Base-by-base conservation (phyloP, 768 basidiomycete genomes). In the Ramaria sp. region DNA sequence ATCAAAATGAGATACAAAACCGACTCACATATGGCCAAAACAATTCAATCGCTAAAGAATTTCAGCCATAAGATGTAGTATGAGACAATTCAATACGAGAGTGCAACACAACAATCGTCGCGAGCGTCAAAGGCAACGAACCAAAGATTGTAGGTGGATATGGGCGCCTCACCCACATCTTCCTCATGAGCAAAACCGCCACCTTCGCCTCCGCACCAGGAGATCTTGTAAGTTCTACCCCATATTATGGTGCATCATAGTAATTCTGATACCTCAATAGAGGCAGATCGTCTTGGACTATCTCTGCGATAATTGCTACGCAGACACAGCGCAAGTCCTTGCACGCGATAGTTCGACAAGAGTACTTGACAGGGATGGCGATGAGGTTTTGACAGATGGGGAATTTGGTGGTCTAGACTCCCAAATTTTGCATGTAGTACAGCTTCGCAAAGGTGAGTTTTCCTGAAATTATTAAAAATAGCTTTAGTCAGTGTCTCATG, bases 251-350 rank as follows among this genome's bases (percentile, higher is more conserved):
- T 22, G 4, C 25, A 27, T 20, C 13, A 2, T 3, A 8, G 3
- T 2, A 2, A 6, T 34, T 20, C 16, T 50, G 48, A 50, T 36
- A 34, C 16, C 12, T 12, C 25, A 30, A 18, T 24, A 55, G 53
- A 55, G 53, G 47, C 41, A 39, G 20, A 44, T 91, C 44, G 82
- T 91, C 15, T 70, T 91, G 36, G 82, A 87, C 61, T 91, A 89
- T 63, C 76, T 92, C 1, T 78, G 78, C 52, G 85, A 90, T 61
- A 75, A 78, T 38, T 83, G 83, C 56, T 87, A 82, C 65, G 77
- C 79, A n/a, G 69, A 70, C 37, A 88, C 89, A 0, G 85, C 86
- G 2, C 71, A 73, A 32, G 82, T 81, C 0, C 88, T 92, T 58
- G 73, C 75, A 6, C 70, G 72, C 39, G 84, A 87, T 50, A 83